phyloP scores from a whole-genome alignment of 441 rosid species.

The Jatropha podagrica region DNA sequence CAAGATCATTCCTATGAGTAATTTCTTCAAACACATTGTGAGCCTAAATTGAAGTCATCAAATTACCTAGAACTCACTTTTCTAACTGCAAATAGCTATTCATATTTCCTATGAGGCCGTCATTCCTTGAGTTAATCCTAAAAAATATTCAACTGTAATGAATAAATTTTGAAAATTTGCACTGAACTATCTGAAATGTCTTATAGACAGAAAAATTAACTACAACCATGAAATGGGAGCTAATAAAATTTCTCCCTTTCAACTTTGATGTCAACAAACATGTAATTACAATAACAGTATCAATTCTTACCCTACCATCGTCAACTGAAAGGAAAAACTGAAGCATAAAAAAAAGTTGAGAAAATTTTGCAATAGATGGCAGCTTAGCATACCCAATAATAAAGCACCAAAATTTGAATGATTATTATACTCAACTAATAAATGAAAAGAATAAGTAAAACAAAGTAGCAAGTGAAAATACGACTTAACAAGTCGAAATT shows the following conservation, averaged over 20 bases:
- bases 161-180: neutral
- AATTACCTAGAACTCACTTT: neutral
- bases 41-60: neutral
- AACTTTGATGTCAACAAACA: neutral
- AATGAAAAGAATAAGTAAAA: neutral
- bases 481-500: conserved; percentile 5
- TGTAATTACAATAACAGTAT: neutral
- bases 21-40: conserved; percentile 6
- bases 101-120: too few species aligned
- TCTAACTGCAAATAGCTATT: neutral
- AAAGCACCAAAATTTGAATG: neutral
- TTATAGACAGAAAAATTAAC: neutral
- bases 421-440: neutral
- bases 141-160: neutral
- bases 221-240: neutral
- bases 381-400: conserved; percentile 3
- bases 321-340: neutral
- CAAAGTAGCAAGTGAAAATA: neutral
- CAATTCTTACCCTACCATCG: neutral
- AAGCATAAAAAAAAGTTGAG: neutral
- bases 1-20: neutral
- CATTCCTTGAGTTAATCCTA: neutral
- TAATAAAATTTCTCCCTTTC: neutral
- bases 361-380: neutral
- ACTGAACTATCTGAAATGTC: neutral